phyloP scores from a whole-genome alignment of 768 basidiomycete species.

The Tricholoma furcatifolium region DNA sequence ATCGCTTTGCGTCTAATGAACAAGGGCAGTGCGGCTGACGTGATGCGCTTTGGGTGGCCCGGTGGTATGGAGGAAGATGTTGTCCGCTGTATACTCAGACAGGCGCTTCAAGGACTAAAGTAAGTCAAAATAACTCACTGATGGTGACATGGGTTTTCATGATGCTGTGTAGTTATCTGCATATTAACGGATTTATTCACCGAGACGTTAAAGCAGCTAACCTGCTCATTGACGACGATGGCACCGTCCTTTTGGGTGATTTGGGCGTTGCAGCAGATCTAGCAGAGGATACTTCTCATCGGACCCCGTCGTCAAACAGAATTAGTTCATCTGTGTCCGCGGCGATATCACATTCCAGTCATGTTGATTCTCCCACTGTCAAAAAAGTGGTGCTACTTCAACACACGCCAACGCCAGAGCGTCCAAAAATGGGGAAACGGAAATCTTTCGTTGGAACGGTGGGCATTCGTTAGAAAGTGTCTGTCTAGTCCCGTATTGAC shows the following conservation, averaged over 20 bases:
- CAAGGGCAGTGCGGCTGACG: slow-evolving; percentile 81
- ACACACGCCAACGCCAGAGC: slow-evolving; percentile 22
- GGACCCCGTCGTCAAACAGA: slow-evolving; percentile 19
- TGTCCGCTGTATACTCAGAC: slow-evolving; percentile 77
- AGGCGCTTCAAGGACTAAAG: slow-evolving; percentile 88
- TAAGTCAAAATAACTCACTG: slow-evolving; percentile 36
- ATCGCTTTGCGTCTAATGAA: slow-evolving; percentile 91
- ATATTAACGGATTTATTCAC: slow-evolving; percentile 88
- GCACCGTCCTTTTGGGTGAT: slow-evolving; percentile 88
- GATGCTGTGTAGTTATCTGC: slow-evolving; percentile 63
- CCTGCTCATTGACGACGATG: slow-evolving; percentile 86
- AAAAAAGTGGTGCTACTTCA: slow-evolving; percentile 38
- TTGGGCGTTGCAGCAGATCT: slow-evolving; percentile 90
- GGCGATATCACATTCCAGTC: slow-evolving; percentile 23
- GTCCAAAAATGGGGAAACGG: slow-evolving; percentile 67
- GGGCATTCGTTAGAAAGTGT: slow-evolving; percentile 19
- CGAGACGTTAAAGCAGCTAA: slow-evolving; percentile 95
- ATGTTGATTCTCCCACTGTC: slow-evolving; percentile 5
- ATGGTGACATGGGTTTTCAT: neutral
- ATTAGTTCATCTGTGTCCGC: slow-evolving; percentile 31
- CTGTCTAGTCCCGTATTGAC: slow-evolving; percentile 1
- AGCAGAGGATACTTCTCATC: slow-evolving; percentile 55
- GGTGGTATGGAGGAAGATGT: slow-evolving; percentile 94
- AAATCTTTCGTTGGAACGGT: slow-evolving; percentile 93
- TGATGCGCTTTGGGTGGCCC: slow-evolving; percentile 81